phyloP scores from a whole-genome alignment of 2,329 filamentous ascomycete species.

The Pestalotiopsis sp. region DNA sequence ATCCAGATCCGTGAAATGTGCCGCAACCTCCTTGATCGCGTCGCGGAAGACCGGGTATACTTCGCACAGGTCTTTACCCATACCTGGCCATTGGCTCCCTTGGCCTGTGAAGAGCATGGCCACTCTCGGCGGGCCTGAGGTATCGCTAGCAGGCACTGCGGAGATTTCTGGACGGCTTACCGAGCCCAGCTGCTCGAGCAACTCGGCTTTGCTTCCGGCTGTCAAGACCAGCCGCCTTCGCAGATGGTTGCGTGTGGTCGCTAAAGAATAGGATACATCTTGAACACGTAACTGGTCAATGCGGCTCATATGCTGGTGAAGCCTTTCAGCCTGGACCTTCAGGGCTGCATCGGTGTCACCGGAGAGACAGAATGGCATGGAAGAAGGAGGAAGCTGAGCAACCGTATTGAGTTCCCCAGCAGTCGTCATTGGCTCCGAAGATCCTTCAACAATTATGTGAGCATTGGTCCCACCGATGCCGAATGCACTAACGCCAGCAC shows the following conservation, averaged over 20 bases:
- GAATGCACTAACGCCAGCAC: constrained; percentile 48
- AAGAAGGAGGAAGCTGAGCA: constrained; percentile 1
- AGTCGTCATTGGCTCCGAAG: constrained; percentile 5
- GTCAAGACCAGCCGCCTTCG: constrained; percentile 21
- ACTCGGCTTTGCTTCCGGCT: constrained; percentile 20
- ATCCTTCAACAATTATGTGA: constrained; percentile 41
- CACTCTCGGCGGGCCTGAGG: constrained; percentile 18
- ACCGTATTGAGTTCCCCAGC: background rate
- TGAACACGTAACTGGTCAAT: constrained; percentile 14
- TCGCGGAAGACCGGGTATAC: constrained; percentile 27
- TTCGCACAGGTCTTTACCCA: constrained; percentile 31
- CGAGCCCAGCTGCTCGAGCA: constrained; percentile 19
- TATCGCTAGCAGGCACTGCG: constrained; percentile 6
- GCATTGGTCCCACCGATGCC: constrained; percentile 44
- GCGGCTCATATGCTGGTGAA: constrained; percentile 18
- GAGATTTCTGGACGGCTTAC: constrained; percentile 4
- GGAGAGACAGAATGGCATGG: constrained; percentile 28
- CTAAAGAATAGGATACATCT: constrained; percentile 31
- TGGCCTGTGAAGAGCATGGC: constrained; percentile 38
- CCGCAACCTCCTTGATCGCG: constrained; percentile 22
- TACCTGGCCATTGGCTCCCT: constrained; percentile 32
- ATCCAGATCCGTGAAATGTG: constrained; percentile 24
- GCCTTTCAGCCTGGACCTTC: constrained; percentile 20
- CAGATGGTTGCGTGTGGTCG: constrained; percentile 30
- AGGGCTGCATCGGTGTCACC: constrained; percentile 24